These are phyloP conservation scores for Dictyostelium discoideum DNA, from an alignment of 78 protist genomes.

Conservation along the genomic window DNA sequence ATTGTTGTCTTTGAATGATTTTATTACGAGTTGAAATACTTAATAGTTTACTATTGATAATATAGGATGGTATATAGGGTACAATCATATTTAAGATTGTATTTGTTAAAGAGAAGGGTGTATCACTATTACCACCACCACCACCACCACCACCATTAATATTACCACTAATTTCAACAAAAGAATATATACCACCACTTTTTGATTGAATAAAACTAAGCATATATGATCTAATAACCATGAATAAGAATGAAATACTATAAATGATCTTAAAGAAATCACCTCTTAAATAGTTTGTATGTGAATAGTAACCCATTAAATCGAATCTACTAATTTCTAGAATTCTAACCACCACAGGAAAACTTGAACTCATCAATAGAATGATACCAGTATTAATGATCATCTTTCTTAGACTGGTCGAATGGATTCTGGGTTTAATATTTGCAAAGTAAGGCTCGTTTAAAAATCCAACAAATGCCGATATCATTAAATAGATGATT, in stretches of 20 bases:
- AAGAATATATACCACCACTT: neutral
- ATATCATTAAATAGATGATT: conserved; percentile 55
- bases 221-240: neutral
- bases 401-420: conserved; percentile 50
- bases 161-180: neutral
- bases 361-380: conserved; percentile 66
- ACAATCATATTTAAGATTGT: neutral
- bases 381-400: conserved; percentile 65
- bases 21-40: neutral
- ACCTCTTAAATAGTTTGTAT: conserved; percentile 40
- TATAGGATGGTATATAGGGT: neutral
- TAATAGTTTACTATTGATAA: neutral
- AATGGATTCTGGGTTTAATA: conserved; percentile 26
- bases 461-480: conserved; percentile 74
- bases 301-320: conserved; percentile 73
- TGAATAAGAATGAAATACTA: neutral
- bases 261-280: conserved; percentile 5
- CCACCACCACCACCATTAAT: neutral
- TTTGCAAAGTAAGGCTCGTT: conserved; percentile 3
- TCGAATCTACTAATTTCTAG: conserved; percentile 71
- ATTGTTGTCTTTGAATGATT: neutral
- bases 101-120: neutral
- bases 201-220: neutral
- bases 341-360: conserved; percentile 70
- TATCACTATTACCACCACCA: neutral